Base-by-base conservation (phyloP, 2,329 filamentous ascomycete species). In the Sarocladium strictum region DNA sequence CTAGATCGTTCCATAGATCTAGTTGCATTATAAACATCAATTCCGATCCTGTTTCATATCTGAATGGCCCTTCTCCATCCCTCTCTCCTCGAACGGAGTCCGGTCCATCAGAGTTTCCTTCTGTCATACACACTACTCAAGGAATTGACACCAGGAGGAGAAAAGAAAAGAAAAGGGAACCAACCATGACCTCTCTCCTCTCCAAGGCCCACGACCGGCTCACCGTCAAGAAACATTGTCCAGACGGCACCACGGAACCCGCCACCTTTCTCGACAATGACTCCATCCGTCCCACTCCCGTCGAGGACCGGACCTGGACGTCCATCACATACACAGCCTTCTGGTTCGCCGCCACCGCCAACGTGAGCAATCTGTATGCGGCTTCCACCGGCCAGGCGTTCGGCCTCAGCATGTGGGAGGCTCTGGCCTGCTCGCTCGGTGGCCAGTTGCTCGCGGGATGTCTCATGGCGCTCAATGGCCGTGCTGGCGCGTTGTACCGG, bases 341-440 rank as follows among this genome's bases (percentile, higher is more conserved):
- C 35, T 38, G 35, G 35, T 38, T 38, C 35, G 35, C 35, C 7
- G 35, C 35, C 35, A 38, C 35, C 12, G 35, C 35, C 35, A 38
- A 38, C 15, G 35, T 38, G 35, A 38, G 35, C 35, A 38, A 38
- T 38, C 35, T 38, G n/a, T 71, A 75, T 61, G 64, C 68, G 14
- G 67, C 67, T 2, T 68, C 67, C 5, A 67, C 72, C 3, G 71
- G 67, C 1, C 68, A 72, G 59, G 64, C 72, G 2, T 58, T 72
- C 9, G 76, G 76, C 10, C 62, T 79, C 21, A 72, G 68, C 38
- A 76, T 77, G 69, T 79, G 76, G 76, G 75, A 78, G 59, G 69
- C 70, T 14, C 56, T 78, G 26, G 72, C 61, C 47, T 68, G 72
- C 62, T 61, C 67, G 41, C 61, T 71, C 27, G 71, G 66, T 3